A percentile compares a stretch with the other conserved stretches of the same genome.
Evolutionary conservation across 257 asterid genomes (phyloP).

Genomic region (Leonotis leonurus): DNA sequence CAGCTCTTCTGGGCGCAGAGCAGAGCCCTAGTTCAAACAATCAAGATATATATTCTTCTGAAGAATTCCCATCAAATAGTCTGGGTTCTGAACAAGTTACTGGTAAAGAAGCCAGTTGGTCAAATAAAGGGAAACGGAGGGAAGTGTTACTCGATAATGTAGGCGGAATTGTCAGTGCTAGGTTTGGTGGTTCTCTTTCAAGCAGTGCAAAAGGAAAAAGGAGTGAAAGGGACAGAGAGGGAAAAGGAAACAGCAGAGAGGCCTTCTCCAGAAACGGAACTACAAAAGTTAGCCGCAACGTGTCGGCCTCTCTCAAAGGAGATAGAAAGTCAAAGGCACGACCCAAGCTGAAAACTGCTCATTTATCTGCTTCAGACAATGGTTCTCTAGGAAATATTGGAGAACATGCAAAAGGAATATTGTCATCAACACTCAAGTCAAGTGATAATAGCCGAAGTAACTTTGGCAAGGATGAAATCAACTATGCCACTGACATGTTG

Average conservation of each 20-base stretch:
- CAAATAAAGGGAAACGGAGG: slow-evolving; percentile 55
- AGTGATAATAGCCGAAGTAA: slow-evolving; percentile 40
- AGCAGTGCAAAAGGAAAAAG: slow-evolving; percentile 83
- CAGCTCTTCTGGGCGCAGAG: slow-evolving; percentile 59
- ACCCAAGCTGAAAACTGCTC: slow-evolving; percentile 72
- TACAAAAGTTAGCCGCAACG: slow-evolving; percentile 50
- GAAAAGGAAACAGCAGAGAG: slow-evolving; percentile 69
- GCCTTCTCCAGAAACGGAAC: slow-evolving; percentile 57
- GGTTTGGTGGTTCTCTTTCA: slow-evolving; percentile 56
- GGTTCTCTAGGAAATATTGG: slow-evolving; percentile 60
- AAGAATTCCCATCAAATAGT: slow-evolving; percentile 31
- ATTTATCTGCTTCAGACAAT: slow-evolving; percentile 63
- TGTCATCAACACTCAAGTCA: slow-evolving; percentile 39
- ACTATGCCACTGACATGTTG: slow-evolving; percentile 44
- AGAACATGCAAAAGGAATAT: slow-evolving; percentile 47
- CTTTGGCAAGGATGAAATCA: slow-evolving; percentile 33
- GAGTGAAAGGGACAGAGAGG: slow-evolving; percentile 80
- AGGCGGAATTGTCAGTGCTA: slow-evolving; percentile 44
- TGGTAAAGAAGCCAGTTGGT: slow-evolving; percentile 48
- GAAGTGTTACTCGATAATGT: slow-evolving; percentile 70
- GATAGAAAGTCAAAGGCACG: slow-evolving; percentile 79
- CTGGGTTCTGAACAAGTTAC: slow-evolving; percentile 42
- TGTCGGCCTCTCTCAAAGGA: slow-evolving; percentile 53
- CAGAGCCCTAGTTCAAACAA: slow-evolving; percentile 59
- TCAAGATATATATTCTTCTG: slow-evolving; percentile 50